Conservation (phyloP, 2,329 filamentous ascomycete species). For the Fusarium sp. region DNA sequence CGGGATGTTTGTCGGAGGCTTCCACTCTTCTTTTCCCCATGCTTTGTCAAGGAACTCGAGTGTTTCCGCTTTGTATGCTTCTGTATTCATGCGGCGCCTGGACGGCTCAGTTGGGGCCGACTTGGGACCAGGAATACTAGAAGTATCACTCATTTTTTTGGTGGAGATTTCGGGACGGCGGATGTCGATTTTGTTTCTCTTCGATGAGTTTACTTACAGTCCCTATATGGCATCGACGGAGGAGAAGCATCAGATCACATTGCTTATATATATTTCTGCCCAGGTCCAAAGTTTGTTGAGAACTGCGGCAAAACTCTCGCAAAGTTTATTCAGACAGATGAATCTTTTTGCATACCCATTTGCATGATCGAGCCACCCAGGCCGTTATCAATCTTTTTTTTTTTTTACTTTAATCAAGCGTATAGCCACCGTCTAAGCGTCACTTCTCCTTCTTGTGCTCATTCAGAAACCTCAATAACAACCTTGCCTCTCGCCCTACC, state of each 20-base stretch:
- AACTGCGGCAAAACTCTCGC: not conserved
- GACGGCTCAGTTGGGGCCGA: not conserved
- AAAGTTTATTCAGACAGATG: not conserved
- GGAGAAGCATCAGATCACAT: not conserved
- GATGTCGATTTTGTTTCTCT: not conserved
- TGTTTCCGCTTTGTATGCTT: not conserved
- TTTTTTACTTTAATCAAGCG: not conserved
- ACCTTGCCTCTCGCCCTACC: conserved; percentile 29
- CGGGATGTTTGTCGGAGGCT: not conserved
- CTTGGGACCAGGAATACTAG: not conserved
- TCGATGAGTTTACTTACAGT: not conserved
- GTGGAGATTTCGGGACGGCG: not conserved
- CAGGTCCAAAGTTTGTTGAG: not conserved
- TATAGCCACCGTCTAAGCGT: not conserved
- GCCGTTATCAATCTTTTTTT: not conserved
- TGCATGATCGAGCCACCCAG: not conserved
- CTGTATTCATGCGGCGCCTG: not conserved
- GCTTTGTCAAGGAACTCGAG: not conserved
- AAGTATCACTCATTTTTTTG: not conserved
- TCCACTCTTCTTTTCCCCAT: not conserved
- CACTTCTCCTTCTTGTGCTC: not conserved
- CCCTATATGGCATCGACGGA: not conserved
- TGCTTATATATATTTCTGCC: not conserved
- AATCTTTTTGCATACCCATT: not conserved
- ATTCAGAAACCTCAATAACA: conserved; percentile 13